Base-by-base conservation (phyloP, 768 basidiomycete species). In the Leccinum variicolor region DNA sequence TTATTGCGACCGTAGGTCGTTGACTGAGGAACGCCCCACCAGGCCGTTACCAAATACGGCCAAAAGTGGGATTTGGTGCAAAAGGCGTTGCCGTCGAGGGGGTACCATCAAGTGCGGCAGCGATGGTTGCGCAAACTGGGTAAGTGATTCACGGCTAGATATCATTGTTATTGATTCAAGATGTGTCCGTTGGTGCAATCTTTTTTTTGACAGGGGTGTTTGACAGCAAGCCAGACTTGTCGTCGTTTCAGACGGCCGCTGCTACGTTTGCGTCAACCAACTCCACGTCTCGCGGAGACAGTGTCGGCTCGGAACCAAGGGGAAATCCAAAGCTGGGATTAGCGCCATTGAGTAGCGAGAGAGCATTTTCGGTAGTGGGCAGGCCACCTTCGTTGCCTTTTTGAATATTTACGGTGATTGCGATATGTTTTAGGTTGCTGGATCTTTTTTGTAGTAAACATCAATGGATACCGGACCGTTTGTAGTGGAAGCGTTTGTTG, bases 21-120 rank as follows among this genome's bases (percentile, higher is more conserved):
- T 60, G 54, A 62, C 21, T 1, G 19, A n/a, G 19, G 31, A 14
- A 31, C 6, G 13, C 15, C 25, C 5, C 41, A 4, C 2, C 39
- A 76, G 74, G 75, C 75, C 5, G 75, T 76, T 3, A 67, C 72
- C 6, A 76, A 76, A 62, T 66, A 76, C 26, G 74, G 75, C 29
- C 74, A 76, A 55, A 67, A 73, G 57, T 70, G 75, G 74, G 75
- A 77, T 43, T 52, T 77, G 50, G 75, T 78, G 29, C 75, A 76
- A 65, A 76, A 75, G 49, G 73, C 73, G 8, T 56, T 77, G 46
- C 74, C 75, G 21, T 74, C 74, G 36, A 63, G 77, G 50, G 74
- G 76, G 1, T 77, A 77, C 52, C 76, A 78, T 53, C 76, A 78
- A 62, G 76, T 77, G 43, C 73, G 76, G 3, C 76, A 77, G 52